Conservation (phyloP, 179 eudicot genomes). For the Vitellaria paradoxa region DNA sequence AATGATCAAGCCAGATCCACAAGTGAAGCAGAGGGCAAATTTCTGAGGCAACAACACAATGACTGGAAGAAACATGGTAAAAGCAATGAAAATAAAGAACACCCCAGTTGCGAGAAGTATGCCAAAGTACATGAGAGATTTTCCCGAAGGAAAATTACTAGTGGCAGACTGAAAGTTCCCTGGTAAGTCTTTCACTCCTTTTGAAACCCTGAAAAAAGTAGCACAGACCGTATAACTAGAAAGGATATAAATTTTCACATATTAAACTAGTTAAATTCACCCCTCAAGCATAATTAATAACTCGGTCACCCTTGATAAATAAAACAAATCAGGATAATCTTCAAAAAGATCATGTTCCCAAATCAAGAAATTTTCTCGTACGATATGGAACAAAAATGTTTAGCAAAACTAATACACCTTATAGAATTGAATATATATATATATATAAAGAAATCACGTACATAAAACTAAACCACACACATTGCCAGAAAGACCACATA, state of each 20-base stretch:
- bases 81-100: conserved; percentile 90
- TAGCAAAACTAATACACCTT: neutral
- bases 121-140: conserved; percentile 89
- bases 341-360: neutral
- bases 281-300: neutral
- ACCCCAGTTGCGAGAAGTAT: conserved; percentile 84
- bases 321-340: neutral
- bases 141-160: conserved; percentile 83
- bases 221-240: neutral
- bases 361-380: neutral
- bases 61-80: conserved; percentile 94
- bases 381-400: neutral
- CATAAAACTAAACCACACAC: too few relatives aligned
- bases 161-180: conserved; percentile 94
- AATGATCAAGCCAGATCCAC: conserved; percentile 82
- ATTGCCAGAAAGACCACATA: too few relatives aligned
- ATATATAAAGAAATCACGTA: too few relatives aligned
- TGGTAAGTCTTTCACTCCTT: conserved; percentile 86
- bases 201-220: conserved; percentile 64
- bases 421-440: too few relatives aligned
- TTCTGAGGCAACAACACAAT: conserved; percentile 97
- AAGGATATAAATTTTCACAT: neutral
- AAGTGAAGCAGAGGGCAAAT: conserved; percentile 91
- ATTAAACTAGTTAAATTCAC: neutral
- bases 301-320: neutral